A percentile compares a stretch with the other conserved stretches of the same genome.
Evolutionary conservation across 2,329 filamentous ascomycete species (phyloP).

Genomic region (Colletotrichum sp.): DNA sequence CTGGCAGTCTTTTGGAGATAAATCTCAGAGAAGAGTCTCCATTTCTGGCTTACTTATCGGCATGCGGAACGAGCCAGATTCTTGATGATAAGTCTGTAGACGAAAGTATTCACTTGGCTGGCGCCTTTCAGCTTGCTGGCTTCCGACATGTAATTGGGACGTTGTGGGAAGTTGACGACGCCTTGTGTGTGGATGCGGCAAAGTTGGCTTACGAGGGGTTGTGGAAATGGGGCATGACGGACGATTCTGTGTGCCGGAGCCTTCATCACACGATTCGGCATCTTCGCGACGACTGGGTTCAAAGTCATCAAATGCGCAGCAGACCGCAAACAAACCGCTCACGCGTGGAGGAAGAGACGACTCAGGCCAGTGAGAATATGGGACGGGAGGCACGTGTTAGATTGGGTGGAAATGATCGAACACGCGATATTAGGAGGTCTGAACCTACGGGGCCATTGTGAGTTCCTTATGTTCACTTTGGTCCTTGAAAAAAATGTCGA

Average conservation of each 20-base stretch:
- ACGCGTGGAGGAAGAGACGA: rapidly evolving
- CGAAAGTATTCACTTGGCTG: conserved; percentile 32
- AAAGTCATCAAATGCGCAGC: rapidly evolving
- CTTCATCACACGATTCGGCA: background rate
- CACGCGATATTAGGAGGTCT: background rate
- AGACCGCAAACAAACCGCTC: rapidly evolving
- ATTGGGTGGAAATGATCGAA: rapidly evolving
- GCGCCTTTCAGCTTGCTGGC: conserved; percentile 41
- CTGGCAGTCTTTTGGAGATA: conserved; percentile 20
- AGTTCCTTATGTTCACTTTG: background rate
- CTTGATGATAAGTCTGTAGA: conserved; percentile 29
- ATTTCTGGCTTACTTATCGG: conserved; percentile 43
- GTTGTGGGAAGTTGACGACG: conserved; percentile 31
- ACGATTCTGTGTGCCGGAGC: background rate
- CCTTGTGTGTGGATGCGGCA: conserved; percentile 32
- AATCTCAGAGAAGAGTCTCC: conserved; percentile 18
- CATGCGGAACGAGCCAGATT: conserved; percentile 36
- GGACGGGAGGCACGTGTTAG: rapidly evolving
- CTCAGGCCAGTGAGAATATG: no score
- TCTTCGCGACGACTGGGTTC: background rate
- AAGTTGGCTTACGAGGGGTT: conserved; percentile 27
- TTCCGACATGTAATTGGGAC: conserved; percentile 37
- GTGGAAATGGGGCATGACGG: background rate
- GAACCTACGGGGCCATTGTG: background rate
- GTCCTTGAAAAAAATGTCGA: background rate